phyloP scores from a whole-genome alignment of 257 asterid genomes.

The Leptodermis oblonga region DNA sequence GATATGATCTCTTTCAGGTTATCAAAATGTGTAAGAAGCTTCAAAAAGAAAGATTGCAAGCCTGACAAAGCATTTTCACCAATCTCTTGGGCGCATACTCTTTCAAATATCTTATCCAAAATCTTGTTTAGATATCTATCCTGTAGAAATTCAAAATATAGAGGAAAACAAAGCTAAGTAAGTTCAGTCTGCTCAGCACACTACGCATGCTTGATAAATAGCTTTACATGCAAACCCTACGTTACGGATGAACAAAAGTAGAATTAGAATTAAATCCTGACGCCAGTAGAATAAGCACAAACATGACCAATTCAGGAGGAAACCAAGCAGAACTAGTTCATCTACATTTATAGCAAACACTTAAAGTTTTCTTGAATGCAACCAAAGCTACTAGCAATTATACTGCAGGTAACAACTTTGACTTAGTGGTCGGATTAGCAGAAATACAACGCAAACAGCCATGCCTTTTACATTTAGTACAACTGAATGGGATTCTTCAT shows the following conservation, averaged over 20 bases:
- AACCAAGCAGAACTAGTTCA: not conserved
- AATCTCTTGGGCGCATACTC: conserved; percentile 36
- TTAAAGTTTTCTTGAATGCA: not conserved
- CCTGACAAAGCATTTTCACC: conserved; percentile 51
- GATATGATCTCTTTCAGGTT: conserved; percentile 47
- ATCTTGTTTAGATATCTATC: conserved; percentile 38
- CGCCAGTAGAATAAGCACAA: not conserved
- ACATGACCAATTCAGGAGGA: not conserved
- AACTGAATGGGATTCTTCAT: not conserved
- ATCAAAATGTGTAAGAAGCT: conserved; percentile 53
- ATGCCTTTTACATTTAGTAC: not conserved
- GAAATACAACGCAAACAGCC: not conserved
- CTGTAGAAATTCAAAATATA: conserved; percentile 37
- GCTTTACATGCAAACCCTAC: conserved; percentile 12
- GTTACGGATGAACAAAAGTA: not conserved
- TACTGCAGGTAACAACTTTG: not conserved
- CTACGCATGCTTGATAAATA: conserved; percentile 17
- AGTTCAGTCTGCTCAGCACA: conserved; percentile 7
- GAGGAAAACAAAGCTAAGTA: conserved; percentile 6
- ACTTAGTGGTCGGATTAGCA: not conserved
- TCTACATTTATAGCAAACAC: not conserved
- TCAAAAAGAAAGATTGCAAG: conserved; percentile 64
- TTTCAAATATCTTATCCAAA: conserved; percentile 62
- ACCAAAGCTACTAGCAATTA: not conserved
- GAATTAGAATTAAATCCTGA: not conserved